A percentile compares a stretch with the other conserved stretches of the same genome.
Evolutionary conservation across 2,329 filamentous ascomycete species (phyloP).

Genomic region (Diatrype stigma): DNA sequence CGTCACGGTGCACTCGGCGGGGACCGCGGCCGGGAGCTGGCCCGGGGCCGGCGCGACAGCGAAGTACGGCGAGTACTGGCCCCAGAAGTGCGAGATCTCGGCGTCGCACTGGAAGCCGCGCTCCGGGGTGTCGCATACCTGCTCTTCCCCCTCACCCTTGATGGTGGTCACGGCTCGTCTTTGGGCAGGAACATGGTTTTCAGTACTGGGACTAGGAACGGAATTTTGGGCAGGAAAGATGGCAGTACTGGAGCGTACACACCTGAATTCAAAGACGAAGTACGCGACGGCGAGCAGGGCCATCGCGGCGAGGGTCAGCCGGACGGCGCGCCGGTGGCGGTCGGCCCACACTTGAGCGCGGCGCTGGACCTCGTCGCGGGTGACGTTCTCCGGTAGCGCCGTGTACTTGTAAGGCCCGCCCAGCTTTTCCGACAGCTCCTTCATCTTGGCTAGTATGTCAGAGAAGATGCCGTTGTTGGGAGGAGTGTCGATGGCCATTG

Average conservation of each 20-base stretch:
- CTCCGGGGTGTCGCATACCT: conserved; percentile 48
- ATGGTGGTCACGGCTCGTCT: conserved; percentile 15
- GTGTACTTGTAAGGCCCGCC: conserved; percentile 16
- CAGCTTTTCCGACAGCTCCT: conserved; percentile 10
- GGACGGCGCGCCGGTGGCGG: conserved; percentile 13
- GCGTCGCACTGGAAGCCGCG: conserved; percentile 60
- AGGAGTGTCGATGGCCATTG: no score
- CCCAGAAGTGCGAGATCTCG: conserved; percentile 67
- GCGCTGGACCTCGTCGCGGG: conserved; percentile 9
- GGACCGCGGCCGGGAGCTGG: conserved; percentile 56
- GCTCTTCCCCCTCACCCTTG: no score
- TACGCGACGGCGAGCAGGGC: conserved; percentile 16
- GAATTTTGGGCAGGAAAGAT: not conserved
- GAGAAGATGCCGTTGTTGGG: conserved; percentile 19
- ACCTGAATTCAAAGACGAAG: conserved; percentile 19
- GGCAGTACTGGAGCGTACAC: conserved; percentile 5
- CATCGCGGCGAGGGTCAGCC: conserved; percentile 13
- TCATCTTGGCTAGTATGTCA: conserved; percentile 14
- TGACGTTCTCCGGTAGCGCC: conserved; percentile 17
- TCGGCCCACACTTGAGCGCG: conserved; percentile 14
- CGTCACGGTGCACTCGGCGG: conserved; percentile 66
- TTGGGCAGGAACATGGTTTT: no score
- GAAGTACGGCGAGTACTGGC: conserved; percentile 85
- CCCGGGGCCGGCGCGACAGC: conserved; percentile 66
- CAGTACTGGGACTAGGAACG: no score